Evolutionary conservation across 495 filamentous ascomycete genomes (phyloP).

Genomic region (Paragyromitra xinjiangensis): DNA sequence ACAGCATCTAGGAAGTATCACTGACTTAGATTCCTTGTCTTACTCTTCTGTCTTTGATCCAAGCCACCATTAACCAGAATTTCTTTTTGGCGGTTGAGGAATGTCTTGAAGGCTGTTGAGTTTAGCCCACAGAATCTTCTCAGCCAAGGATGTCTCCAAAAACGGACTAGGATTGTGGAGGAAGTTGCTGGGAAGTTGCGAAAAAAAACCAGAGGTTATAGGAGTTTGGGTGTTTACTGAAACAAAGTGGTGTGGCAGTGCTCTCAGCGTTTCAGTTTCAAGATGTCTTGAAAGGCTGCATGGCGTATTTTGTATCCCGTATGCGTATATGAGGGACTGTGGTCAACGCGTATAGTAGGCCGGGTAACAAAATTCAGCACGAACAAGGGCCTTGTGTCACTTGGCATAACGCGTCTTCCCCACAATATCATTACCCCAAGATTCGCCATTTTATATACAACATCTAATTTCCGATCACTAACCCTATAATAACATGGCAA

Average conservation of each 20-base stretch:
- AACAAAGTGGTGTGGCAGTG: not conserved
- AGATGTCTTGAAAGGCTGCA: not conserved
- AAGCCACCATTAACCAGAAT: no score
- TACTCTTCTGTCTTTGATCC: not conserved
- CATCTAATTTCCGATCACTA: not conserved
- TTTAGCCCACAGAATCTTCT: no score
- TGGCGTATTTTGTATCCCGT: not conserved
- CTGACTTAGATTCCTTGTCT: not conserved
- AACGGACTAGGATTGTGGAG: no score
- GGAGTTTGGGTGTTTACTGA: not conserved
- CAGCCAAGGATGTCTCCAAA: no score
- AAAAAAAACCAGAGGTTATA: no score
- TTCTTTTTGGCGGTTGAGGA: no score
- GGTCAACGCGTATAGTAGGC: not conserved
- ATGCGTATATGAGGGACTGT: not conserved
- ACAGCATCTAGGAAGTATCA: not conserved
- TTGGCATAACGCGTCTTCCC: not conserved
- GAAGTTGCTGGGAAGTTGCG: no score
- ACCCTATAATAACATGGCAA: constrained; percentile 16
- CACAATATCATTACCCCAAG: not conserved
- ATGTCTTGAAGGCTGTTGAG: no score
- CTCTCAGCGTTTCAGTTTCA: not conserved
- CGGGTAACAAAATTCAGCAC: not conserved
- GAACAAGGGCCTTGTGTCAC: not conserved
- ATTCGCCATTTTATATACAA: not conserved